Evolutionary conservation across 495 filamentous ascomycete species (phyloP).

Genomic region (Schizothecium vesticola): DNA sequence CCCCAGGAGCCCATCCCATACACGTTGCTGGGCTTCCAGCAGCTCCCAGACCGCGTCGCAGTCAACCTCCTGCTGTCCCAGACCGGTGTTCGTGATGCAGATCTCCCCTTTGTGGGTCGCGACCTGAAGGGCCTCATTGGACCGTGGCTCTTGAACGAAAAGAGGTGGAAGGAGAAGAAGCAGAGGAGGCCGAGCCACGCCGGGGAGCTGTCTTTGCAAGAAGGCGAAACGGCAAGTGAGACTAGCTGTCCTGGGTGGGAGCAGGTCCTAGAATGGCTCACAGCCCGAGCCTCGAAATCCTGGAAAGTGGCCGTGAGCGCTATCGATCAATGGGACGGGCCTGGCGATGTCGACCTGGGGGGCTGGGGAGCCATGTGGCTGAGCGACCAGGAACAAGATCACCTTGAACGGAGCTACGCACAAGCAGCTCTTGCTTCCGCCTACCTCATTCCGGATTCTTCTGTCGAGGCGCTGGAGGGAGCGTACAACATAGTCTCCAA

Average conservation of each 20-base stretch:
- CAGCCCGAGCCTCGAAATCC: conserved; percentile 49
- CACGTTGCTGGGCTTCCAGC: conserved; percentile 57
- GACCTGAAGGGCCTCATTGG: conserved; percentile 73
- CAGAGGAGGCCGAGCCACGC: conserved; percentile 8
- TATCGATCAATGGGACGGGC: conserved; percentile 74
- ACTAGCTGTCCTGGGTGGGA: conserved; percentile 60
- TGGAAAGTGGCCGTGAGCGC: conserved; percentile 54
- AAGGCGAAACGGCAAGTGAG: conserved; percentile 12
- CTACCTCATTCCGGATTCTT: conserved; percentile 60
- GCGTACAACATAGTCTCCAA: conserved; percentile 58
- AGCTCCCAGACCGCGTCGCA: conserved; percentile 55
- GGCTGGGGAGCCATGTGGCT: conserved; percentile 55
- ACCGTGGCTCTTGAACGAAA: conserved; percentile 75
- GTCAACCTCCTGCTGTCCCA: conserved; percentile 65
- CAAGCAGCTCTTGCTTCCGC: conserved; percentile 68
- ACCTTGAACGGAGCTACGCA: conserved; percentile 59
- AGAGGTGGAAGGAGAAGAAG: conserved; percentile 43
- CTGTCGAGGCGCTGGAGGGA: conserved; percentile 52
- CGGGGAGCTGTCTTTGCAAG: conserved; percentile 4
- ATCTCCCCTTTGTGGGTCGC: conserved; percentile 50
- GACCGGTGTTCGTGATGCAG: conserved; percentile 39
- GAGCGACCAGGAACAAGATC: conserved; percentile 46
- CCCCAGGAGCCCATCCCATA: conserved; percentile 50
- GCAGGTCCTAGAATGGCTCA: conserved; percentile 74
- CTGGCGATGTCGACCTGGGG: conserved; percentile 71